A percentile compares a stretch with the other conserved stretches of the same genome.
Conservation (phyloP, 352 stramenopile genomes). For the Pythium oligandrum region DNA sequence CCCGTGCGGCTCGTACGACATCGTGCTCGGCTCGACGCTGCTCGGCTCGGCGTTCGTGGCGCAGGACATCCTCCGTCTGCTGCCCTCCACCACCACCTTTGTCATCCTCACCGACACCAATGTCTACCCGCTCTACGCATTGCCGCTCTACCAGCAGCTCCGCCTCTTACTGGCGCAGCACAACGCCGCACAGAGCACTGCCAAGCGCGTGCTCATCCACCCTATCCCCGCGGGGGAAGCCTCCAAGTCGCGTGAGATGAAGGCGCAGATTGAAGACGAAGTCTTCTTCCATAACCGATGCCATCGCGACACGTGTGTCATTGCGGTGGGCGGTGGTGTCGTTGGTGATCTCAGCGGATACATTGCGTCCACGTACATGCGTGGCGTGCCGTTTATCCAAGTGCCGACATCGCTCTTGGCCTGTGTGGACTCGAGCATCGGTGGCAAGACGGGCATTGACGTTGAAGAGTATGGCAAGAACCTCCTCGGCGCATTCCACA, state of each 20-base stretch:
- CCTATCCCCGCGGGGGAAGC: constrained; percentile 60
- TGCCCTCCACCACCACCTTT: constrained; percentile 64
- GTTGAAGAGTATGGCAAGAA: constrained; percentile 94
- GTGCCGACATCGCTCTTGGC: constrained; percentile 97
- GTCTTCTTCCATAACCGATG: constrained; percentile 78
- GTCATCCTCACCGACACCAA: constrained; percentile 81
- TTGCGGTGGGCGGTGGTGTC: constrained; percentile 94
- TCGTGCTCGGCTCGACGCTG: constrained; percentile 66
- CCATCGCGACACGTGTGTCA: constrained; percentile 77
- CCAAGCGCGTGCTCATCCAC: constrained; percentile 60
- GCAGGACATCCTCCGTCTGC: constrained; percentile 48
- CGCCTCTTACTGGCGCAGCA: constrained; percentile 24
- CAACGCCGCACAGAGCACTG: constrained; percentile 18
- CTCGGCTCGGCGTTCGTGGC: constrained; percentile 60
- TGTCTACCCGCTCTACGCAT: constrained; percentile 65
- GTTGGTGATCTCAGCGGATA: constrained; percentile 98
- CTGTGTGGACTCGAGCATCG: constrained; percentile 98
- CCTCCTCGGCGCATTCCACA: constrained; percentile 98
- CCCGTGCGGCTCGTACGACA: constrained; percentile 76
- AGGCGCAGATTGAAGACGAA: constrained; percentile 75
- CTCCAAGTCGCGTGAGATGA: constrained; percentile 77
- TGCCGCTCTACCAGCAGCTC: constrained; percentile 47
- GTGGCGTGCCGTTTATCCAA: constrained; percentile 85
- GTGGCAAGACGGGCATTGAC: constrained; percentile 98
- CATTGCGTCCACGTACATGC: constrained; percentile 96